A percentile compares a stretch with the other conserved stretches of the same genome.
Conservation (phyloP, 2,329 filamentous ascomycete species). For the Botryotinia convoluta region DNA sequence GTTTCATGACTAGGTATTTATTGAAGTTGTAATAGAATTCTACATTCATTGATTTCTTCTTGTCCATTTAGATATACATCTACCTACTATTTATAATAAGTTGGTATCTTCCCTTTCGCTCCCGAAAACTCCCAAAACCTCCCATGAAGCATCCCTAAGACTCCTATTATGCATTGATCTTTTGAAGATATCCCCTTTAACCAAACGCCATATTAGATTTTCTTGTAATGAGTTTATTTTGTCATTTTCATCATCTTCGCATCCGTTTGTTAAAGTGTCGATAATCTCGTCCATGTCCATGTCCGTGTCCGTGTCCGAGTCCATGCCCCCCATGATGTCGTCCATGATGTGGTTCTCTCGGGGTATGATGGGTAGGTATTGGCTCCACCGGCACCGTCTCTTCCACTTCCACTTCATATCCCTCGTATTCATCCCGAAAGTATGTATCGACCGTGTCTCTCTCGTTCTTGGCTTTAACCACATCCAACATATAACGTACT, state of each 20-base stretch:
- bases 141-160: background rate
- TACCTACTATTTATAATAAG: background rate
- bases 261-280: conserved; percentile 26
- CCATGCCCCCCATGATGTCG: conserved; percentile 21
- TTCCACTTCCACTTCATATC: conserved; percentile 76
- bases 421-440: conserved; percentile 72
- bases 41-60: too few species aligned
- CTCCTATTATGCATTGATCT: conserved; percentile 13
- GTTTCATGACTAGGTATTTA: background rate
- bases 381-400: conserved; percentile 43
- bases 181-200: background rate
- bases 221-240: background rate
- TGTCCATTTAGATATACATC: background rate
- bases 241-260: conserved; percentile 13
- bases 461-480: conserved; percentile 71
- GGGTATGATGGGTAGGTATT: conserved; percentile 19
- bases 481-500: conserved; percentile 85
- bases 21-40: background rate
- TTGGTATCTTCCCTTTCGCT: conserved; percentile 11
- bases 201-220: conserved; percentile 1
- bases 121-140: conserved; percentile 1
- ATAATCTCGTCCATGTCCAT: conserved; percentile 23
- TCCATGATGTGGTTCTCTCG: conserved; percentile 25
- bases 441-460: conserved; percentile 63
- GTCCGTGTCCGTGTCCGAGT: conserved; percentile 14